Percentiles rank a stretch among this genome's conserved stretches.
Evolutionary conservation across 306 rosid genomes (phyloP).

Genomic region (Gynostemma pentaphyllum): DNA sequence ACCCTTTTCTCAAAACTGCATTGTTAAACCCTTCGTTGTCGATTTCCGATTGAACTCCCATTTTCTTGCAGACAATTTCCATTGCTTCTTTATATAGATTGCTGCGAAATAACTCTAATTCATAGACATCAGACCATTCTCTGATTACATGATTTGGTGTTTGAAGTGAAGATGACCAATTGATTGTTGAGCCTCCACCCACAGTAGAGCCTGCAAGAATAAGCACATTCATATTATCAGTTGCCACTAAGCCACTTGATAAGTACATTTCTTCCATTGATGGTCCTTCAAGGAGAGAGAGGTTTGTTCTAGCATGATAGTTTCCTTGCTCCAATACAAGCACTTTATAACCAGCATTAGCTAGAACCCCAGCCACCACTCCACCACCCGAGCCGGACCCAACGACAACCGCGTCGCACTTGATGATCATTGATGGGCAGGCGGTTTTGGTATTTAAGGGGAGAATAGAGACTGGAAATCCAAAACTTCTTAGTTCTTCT

Average conservation of each 20-base stretch:
- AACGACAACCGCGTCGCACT: slow-evolving; percentile 63
- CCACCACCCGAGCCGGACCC: slow-evolving; percentile 91
- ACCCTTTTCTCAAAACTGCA: slow-evolving; percentile 60
- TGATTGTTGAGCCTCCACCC: slow-evolving; percentile 78
- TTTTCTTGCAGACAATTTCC: slow-evolving; percentile 50
- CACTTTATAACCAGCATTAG: slow-evolving; percentile 66
- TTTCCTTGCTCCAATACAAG: slow-evolving; percentile 65
- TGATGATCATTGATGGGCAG: slow-evolving; percentile 41
- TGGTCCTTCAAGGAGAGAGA: slow-evolving; percentile 72
- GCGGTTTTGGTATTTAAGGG: slow-evolving; percentile 11
- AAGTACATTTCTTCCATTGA: slow-evolving; percentile 66
- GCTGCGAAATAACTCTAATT: slow-evolving; percentile 50
- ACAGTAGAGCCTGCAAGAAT: slow-evolving; percentile 67
- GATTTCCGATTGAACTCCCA: slow-evolving; percentile 61
- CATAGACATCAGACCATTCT: slow-evolving; percentile 46
- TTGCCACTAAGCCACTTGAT: slow-evolving; percentile 44
- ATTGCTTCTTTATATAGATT: slow-evolving; percentile 49
- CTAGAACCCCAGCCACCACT: slow-evolving; percentile 58
- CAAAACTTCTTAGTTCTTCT: slow-evolving; percentile 25
- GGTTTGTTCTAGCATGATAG: slow-evolving; percentile 59
- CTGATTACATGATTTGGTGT: slow-evolving; percentile 53
- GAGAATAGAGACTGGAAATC: slow-evolving; percentile 31
- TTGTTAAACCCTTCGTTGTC: slow-evolving; percentile 66
- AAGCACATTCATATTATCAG: slow-evolving; percentile 39
- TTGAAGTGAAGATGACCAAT: slow-evolving; percentile 57